Evolutionary conservation across 2,329 filamentous ascomycete genomes (phyloP), one percentile per base, ranked within the genome.

Genomic region (Knufia fluminis): DNA sequence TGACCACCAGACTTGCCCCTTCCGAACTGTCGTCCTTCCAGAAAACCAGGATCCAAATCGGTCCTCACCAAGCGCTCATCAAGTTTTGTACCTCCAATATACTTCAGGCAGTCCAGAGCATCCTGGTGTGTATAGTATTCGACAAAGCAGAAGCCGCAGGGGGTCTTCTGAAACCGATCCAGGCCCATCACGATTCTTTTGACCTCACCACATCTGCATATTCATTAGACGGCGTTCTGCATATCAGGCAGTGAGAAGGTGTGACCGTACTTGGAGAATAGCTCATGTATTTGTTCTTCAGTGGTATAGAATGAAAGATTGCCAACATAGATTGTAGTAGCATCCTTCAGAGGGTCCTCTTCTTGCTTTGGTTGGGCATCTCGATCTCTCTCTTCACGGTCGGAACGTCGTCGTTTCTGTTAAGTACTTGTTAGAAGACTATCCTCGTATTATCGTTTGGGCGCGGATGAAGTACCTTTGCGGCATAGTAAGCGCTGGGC

Each of bases 221-320:
- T 28, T 26, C 32, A 36, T 63, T 50, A 55, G 26, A 24, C 16
- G 9, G 14, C 9, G 17, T 28, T 17, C n/a, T 39, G 39, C 17
- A 22, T 28, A 16, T 22, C 35, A 23, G 38, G 3, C 6, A 4
- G 38, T 40, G 2, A 3, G 17, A n/a, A 17, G 12, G 12, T 10
- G 22, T 9, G 20, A 24, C 49, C n/a, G 24, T 47, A 91, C 76
- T 95, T 95, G 52, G 85, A 82, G 68, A 96, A 96, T 42, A 96
- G 80, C 69, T 97, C 91, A 68, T 97, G 91, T 52, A 98, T 95
- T 67, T 98, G 92, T 71, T 98, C 92, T 67, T 98, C 92, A 50
- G 92, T 98, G 20, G 92, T 98, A 76, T 95, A 96, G 72, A 96
- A 96, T 35, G 90, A 94, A 79, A 98, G 75, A 67, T 98, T 98